phyloP scores from a whole-genome alignment of 129 eudicot genomes.

The Flaveria bidentis region DNA sequence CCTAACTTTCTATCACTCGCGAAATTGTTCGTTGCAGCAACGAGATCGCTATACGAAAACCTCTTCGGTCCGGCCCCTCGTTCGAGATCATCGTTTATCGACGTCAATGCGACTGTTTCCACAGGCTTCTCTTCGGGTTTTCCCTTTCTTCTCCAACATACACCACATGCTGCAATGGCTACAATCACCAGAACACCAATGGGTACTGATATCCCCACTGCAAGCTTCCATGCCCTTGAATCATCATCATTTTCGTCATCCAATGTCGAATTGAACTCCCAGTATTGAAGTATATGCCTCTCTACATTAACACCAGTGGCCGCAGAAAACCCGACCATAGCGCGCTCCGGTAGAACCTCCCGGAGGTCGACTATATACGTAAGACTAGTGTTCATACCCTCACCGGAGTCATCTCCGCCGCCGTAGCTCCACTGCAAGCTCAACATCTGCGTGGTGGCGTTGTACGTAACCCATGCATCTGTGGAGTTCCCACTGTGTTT shows the following conservation, averaged over 20 bases:
- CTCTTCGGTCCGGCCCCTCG: conserved; percentile 56
- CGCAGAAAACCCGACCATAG: conserved; percentile 50
- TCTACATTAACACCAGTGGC: conserved; percentile 43
- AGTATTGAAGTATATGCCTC: conserved; percentile 33
- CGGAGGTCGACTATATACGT: conserved; percentile 40
- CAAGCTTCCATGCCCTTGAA: conserved; percentile 27
- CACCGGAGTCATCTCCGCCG: conserved; percentile 8
- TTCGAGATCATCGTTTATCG: conserved; percentile 49
- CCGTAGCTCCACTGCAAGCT: conserved; percentile 42
- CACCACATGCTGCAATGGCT: not conserved
- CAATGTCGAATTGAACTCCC: conserved; percentile 47
- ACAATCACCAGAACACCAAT: conserved; percentile 20
- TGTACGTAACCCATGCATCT: conserved; percentile 47
- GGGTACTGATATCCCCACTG: conserved; percentile 30
- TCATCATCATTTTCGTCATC: conserved; percentile 6
- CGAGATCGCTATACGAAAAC: conserved; percentile 48
- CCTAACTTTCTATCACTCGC: conserved; percentile 50
- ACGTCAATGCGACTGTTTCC: conserved; percentile 27
- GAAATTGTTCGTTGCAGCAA: conserved; percentile 49
- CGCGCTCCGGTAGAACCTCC: conserved; percentile 42
- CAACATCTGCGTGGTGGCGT: conserved; percentile 36
- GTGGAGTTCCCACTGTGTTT: conserved; percentile 44
- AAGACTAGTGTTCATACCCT: conserved; percentile 33
- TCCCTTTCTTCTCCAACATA: conserved; percentile 23
- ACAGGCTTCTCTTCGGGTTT: conserved; percentile 3